These are phyloP conservation scores for Paxillus rubicundulus DNA, from an alignment of 768 basidiomycete genomes.

Conservation along the genomic window DNA sequence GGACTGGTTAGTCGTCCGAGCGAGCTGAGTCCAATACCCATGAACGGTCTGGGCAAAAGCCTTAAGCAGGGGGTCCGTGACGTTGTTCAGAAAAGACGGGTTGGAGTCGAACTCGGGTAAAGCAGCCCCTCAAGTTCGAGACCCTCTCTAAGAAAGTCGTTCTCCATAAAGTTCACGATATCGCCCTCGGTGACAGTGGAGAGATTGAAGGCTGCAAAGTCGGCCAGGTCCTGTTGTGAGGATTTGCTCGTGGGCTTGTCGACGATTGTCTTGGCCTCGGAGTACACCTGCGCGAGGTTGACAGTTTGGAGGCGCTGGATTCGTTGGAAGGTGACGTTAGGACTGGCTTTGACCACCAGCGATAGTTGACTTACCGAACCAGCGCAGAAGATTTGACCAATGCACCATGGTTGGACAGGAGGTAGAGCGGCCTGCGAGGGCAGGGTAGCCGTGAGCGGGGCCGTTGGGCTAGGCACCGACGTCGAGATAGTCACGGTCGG, in stretches of 20 bases:
- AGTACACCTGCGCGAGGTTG: constrained; percentile 69
- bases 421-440: constrained; percentile 67
- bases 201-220: constrained; percentile 48
- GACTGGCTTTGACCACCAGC: too few species aligned
- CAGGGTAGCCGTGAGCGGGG: constrained; percentile 46
- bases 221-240: constrained; percentile 62
- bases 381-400: constrained; percentile 75
- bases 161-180: constrained; percentile 67
- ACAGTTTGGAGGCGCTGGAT: constrained; percentile 78
- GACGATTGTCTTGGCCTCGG: constrained; percentile 86
- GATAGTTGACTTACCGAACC: constrained; percentile 51
- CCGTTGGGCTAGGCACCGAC: constrained; percentile 62
- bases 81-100: constrained; percentile 69
- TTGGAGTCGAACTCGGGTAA: constrained; percentile 59
- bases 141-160: constrained; percentile 82
- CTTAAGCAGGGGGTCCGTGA: constrained; percentile 65
- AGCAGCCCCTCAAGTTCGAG: constrained; percentile 64
- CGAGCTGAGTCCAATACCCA: constrained; percentile 80
- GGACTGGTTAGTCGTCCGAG: constrained; percentile 69
- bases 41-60: constrained; percentile 81
- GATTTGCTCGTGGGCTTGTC: constrained; percentile 81
- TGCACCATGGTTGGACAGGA: constrained; percentile 75
- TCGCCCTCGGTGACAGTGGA: constrained; percentile 55
- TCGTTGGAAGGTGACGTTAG: too few species aligned
- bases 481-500: constrained; percentile 52